Percentiles rank a stretch among this genome's conserved stretches.
Conservation (phyloP, 805 yeast genomes). For the Isabelozyma pseudorhagii region DNA sequence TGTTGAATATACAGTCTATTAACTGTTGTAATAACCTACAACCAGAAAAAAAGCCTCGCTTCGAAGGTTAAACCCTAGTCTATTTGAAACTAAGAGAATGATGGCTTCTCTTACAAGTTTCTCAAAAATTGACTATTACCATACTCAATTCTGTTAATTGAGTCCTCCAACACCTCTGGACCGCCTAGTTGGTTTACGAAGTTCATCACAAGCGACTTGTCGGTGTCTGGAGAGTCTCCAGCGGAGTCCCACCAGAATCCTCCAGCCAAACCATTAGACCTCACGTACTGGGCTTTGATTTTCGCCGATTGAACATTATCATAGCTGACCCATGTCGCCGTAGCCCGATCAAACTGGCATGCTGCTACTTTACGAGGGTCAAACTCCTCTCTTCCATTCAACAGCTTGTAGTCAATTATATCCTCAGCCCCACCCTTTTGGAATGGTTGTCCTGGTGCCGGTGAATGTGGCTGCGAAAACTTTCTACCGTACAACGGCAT, state of each 20-base stretch:
- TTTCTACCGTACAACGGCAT: slow-evolving; percentile 80
- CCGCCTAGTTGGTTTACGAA: slow-evolving; percentile 43
- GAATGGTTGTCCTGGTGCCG: slow-evolving; percentile 45
- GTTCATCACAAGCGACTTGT: slow-evolving; percentile 40
- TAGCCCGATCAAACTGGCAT: slow-evolving; percentile 42
- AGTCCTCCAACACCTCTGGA: slow-evolving; percentile 9
- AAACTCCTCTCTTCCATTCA: slow-evolving; percentile 46
- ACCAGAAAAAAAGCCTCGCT: no score
- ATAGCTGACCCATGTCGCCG: slow-evolving; percentile 51
- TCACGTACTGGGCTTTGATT: slow-evolving; percentile 60
- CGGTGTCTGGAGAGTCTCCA: slow-evolving; percentile 51
- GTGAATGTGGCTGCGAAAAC: slow-evolving; percentile 22
- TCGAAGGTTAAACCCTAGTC: no score
- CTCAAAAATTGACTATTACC: slow-evolving; percentile 10
- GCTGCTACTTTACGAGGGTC: slow-evolving; percentile 53
- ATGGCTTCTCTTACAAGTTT: background rate
- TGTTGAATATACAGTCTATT: no score
- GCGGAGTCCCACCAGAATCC: slow-evolving; percentile 96
- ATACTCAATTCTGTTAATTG: slow-evolving; percentile 11
- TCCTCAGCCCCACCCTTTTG: slow-evolving; percentile 24
- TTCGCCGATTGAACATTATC: slow-evolving; percentile 58
- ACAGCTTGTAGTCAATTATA: slow-evolving; percentile 51
- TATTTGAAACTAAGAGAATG: no score
- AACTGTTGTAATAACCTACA: no score
- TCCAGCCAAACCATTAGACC: slow-evolving; percentile 57